These are phyloP conservation scores for Aureobasidium musti DNA, from an alignment of 2,329 filamentous ascomycete genomes.

Conservation along the genomic window DNA sequence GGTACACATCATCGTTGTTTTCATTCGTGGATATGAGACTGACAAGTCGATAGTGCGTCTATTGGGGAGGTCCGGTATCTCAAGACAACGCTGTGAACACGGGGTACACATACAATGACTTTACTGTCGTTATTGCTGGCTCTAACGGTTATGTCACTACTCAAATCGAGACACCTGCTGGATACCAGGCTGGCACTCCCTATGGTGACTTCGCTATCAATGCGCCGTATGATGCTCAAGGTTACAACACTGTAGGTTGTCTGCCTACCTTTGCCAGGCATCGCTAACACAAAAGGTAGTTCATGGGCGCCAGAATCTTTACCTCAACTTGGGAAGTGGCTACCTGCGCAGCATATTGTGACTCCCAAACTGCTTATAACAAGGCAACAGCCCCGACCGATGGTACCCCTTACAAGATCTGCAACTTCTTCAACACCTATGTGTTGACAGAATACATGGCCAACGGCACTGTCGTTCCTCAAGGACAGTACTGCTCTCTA, in stretches of 20 bases:
- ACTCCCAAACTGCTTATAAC: constrained; percentile 33
- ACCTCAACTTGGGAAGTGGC: constrained; percentile 36
- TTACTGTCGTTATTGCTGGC: constrained; percentile 43
- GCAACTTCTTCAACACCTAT: constrained; percentile 25
- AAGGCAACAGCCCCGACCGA: constrained; percentile 29
- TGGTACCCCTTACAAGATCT: constrained; percentile 13
- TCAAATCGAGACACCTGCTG: constrained; percentile 36
- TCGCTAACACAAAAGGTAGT: too few relatives aligned
- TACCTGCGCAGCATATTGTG: constrained; percentile 38
- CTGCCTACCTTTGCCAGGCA: too few relatives aligned
- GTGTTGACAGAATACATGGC: constrained; percentile 28
- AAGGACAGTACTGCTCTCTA: constrained; percentile 30
- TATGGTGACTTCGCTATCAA: constrained; percentile 32
- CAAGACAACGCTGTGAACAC: constrained; percentile 35
- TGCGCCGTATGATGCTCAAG: constrained; percentile 35
- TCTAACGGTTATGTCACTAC: constrained; percentile 45
- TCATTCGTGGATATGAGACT: background rate
- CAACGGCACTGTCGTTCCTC: constrained; percentile 22
- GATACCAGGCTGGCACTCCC: constrained; percentile 37
- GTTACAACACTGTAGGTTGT: constrained; percentile 34
- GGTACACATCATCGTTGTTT: background rate
- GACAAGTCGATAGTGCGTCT: constrained; percentile 35
- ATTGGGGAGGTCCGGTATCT: constrained; percentile 40
- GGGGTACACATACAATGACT: background rate
- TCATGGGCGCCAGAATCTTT: constrained; percentile 36